A percentile compares a stretch with the other conserved stretches of the same genome.
Conservation (phyloP, 2,329 filamentous ascomycete species). For the Esteya vermicola region DNA sequence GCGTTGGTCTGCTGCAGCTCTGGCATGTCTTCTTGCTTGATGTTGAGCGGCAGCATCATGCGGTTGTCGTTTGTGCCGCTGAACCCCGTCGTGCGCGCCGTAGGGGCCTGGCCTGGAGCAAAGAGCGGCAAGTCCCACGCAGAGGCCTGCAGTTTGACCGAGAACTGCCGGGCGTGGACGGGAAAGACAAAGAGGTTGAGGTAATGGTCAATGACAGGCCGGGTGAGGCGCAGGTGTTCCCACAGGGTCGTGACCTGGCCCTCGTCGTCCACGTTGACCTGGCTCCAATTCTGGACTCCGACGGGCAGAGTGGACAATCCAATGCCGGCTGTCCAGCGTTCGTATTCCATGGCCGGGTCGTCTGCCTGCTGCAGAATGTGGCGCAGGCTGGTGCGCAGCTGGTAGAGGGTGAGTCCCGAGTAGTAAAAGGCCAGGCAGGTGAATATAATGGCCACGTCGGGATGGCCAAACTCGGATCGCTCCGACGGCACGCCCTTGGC, state of each 20-base stretch:
- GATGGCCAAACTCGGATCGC: conserved; percentile 53
- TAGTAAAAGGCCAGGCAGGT: conserved; percentile 59
- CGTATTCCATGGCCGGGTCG: conserved; percentile 42
- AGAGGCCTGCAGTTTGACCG: conserved; percentile 46
- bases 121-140: conserved; percentile 52
- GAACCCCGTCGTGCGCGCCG: conserved; percentile 47
- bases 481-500: conserved; percentile 51
- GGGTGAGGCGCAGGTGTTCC: conserved; percentile 29
- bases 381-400: conserved; percentile 34
- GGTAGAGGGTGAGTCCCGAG: conserved; percentile 31
- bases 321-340: conserved; percentile 31
- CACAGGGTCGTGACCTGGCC: conserved; percentile 36
- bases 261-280: conserved; percentile 45
- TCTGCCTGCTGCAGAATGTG: conserved; percentile 35
- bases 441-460: conserved; percentile 49
- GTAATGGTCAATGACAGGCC: conserved; percentile 42
- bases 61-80: conserved; percentile 57
- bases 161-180: conserved; percentile 48
- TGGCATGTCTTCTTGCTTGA: conserved; percentile 45
- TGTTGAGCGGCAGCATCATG: conserved; percentile 42
- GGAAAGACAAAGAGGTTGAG: conserved; percentile 53
- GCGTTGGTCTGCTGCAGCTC: conserved; percentile 46
- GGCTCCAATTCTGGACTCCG: conserved; percentile 34
- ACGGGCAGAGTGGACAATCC: conserved; percentile 23
- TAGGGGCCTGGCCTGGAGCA: conserved; percentile 10